Conservation (phyloP, 495 filamentous ascomycete species). For the Annulohypoxylon stygium region DNA sequence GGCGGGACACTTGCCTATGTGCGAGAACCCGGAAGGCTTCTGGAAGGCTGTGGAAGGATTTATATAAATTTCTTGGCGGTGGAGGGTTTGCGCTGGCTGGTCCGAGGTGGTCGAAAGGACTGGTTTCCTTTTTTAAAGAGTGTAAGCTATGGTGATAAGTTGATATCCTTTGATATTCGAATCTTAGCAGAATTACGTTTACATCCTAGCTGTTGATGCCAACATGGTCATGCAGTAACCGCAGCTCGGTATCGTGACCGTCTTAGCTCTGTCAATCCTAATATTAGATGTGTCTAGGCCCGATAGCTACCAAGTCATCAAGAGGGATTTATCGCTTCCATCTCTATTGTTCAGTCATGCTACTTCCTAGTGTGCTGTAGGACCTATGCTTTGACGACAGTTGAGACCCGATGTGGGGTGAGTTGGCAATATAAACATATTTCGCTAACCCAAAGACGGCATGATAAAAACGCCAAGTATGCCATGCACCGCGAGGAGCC, state of each 20-base stretch:
- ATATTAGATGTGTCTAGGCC: no score
- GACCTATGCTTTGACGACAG: not conserved
- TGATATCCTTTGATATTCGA: conserved; percentile 3
- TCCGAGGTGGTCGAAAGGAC: not conserved
- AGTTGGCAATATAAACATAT: not conserved
- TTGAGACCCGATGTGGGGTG: not conserved
- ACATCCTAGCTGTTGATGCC: not conserved
- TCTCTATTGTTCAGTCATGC: not conserved
- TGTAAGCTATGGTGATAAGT: not conserved
- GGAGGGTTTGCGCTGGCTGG: not conserved
- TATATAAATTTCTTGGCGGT: conserved; percentile 51
- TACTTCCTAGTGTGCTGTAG: not conserved
- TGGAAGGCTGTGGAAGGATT: conserved; percentile 70
- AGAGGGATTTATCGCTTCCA: not conserved
- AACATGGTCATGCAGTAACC: not conserved
- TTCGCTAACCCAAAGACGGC: not conserved
- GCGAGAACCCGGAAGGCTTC: conserved; percentile 76
- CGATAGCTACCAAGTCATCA: no score
- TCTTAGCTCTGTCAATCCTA: not conserved
- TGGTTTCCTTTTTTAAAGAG: not conserved
- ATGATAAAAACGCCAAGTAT: not conserved
- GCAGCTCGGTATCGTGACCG: not conserved
- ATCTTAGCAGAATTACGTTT: not conserved
- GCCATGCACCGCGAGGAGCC: not conserved
- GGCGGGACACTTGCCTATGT: conserved; percentile 87